phyloP scores from a whole-genome alignment of 2,329 filamentous ascomycete species.

The Penicillium occitanis region DNA sequence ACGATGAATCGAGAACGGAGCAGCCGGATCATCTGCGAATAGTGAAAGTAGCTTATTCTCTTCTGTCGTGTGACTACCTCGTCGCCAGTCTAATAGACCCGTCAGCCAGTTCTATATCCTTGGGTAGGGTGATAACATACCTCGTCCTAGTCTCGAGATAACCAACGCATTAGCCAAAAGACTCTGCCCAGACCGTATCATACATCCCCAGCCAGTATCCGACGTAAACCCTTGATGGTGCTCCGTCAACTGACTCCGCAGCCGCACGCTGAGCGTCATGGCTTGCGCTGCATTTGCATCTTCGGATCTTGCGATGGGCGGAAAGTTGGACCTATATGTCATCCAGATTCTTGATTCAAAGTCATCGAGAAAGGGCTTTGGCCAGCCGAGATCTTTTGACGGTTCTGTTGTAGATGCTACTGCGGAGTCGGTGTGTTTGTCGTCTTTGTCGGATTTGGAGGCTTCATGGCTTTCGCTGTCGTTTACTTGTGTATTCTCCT shows the following conservation, averaged over 20 bases:
- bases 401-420: background rate
- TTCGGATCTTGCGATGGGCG: conserved; percentile 73
- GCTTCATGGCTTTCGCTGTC: background rate
- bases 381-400: conserved; percentile 63
- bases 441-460: background rate
- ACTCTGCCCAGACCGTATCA: conserved; percentile 96
- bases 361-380: conserved; percentile 79
- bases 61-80: conserved; percentile 56
- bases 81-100: conserved; percentile 68
- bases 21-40: conserved; percentile 82
- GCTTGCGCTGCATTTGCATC: conserved; percentile 69
- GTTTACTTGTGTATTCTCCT: background rate
- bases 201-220: conserved; percentile 96
- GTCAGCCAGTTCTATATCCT: background rate
- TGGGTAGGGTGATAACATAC: conserved; percentile 45
- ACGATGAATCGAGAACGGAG: conserved; percentile 91
- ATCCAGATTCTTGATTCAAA: conserved; percentile 95
- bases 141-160: conserved; percentile 72
- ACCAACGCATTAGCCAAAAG: conserved; percentile 82
- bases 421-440: background rate
- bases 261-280: conserved; percentile 79
- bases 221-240: conserved; percentile 72
- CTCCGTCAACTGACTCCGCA: conserved; percentile 77
- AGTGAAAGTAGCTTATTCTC: conserved; percentile 73
- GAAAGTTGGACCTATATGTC: conserved; percentile 88